Evolutionary conservation across 1,284 basidiomycete genomes (phyloP), one percentile per base, ranked within the genome.

Genomic region (Entoloma clypeatum): DNA sequence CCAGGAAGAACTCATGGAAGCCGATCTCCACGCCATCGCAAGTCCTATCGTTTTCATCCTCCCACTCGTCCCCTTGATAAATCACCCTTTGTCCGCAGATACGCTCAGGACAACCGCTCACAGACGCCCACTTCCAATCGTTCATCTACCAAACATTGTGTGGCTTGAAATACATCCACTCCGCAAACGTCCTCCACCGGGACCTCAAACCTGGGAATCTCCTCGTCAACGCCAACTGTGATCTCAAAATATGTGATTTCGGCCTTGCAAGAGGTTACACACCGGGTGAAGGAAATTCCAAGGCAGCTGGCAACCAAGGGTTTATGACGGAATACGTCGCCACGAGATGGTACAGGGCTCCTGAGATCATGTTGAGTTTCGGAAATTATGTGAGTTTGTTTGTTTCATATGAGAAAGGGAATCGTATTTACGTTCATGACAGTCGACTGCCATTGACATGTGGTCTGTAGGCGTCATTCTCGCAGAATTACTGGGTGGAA

Each of bases 291-390:
- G 74, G 82, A 39, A 74, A 81, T 43, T 77, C 77, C 32, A 77
- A 74, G 53, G 72, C 74, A 0, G 77, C 79, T 9, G 86, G 84
- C 24, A 91, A 91, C 55, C 92, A 93, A 53, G 93, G 94, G 1
- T 97, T 99, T 69, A 99, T 99, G 96, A 99, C 96, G 0, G 96
- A 99, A 67, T 96, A 93, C 63, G 92, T 96, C 22, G 92, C 92
- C n/a, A 97, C 93, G 7, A 75, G 93, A 43, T 97, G 93, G 94
- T 97, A 97, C 62, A 76, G 93, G 38, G 93, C 93, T 13, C 94
- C 94, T 0, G 93, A 97, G 68, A 96, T 97, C 63, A 97, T 97
- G 94, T 64, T 97, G 53, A 92, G 88, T 64, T 96, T 96, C 57
- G 92, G 92, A 30, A 96, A 96, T 71, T 95, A 93, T 57, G 87